phyloP scores from a whole-genome alignment of 345 rosid species.

The Isatis tinctoria region DNA sequence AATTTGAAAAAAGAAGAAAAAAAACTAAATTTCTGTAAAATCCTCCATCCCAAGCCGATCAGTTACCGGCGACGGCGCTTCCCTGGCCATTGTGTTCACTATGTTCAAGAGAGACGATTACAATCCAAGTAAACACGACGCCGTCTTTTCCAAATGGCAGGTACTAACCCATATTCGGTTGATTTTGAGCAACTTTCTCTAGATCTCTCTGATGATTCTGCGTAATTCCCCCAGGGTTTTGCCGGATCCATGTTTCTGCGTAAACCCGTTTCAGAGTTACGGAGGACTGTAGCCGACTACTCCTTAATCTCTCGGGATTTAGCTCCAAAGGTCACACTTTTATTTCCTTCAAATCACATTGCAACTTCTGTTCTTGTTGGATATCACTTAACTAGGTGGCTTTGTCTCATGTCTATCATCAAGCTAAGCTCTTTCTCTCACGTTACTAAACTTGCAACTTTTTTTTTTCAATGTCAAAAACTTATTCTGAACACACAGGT shows the following conservation, averaged over 20 bases:
- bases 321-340: constrained; percentile 27
- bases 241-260: constrained; percentile 20
- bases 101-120: constrained; percentile 64
- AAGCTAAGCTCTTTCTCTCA: background rate
- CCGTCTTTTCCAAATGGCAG: constrained; percentile 72
- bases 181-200: constrained; percentile 1
- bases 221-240: constrained; percentile 14
- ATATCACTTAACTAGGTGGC: background rate
- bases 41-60: background rate
- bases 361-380: background rate
- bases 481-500: constrained; percentile 36
- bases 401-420: background rate
- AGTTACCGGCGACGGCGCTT: constrained; percentile 6
- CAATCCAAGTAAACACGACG: constrained; percentile 56
- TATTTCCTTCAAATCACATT: background rate
- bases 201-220: background rate
- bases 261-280: constrained; percentile 18
- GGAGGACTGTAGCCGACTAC: background rate
- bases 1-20: background rate
- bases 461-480: background rate
- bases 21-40: background rate
- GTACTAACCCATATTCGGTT: constrained; percentile 27
- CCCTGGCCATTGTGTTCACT: background rate
- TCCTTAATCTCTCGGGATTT: constrained; percentile 20
- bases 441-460: background rate